Conservation (phyloP, 306 rosid species). For the Cicer yamashitae region DNA sequence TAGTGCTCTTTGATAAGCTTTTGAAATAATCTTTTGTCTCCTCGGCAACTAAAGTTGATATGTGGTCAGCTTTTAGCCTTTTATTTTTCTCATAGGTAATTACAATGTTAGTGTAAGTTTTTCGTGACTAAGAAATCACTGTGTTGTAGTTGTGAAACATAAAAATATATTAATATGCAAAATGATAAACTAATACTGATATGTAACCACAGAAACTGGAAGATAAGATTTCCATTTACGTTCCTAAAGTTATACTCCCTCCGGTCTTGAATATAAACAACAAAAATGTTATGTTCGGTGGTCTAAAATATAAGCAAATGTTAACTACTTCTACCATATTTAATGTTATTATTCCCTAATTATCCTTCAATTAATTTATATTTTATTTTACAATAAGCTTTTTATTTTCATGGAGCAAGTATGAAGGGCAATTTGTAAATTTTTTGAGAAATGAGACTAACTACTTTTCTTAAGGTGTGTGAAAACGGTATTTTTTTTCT, state of each 20-base stretch:
- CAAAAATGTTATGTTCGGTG: no score
- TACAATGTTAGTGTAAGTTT: background rate
- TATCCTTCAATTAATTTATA: no score
- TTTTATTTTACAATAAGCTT: no score
- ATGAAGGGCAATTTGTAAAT: no score
- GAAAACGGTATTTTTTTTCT: no score
- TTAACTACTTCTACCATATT: no score
- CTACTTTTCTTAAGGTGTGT: no score
- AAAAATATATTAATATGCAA: constrained; percentile 1
- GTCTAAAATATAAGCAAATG: no score
- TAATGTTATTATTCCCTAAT: no score
- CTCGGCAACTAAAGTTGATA: constrained; percentile 34
- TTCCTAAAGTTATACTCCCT: background rate
- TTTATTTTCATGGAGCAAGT: no score
- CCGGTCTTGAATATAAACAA: no score
- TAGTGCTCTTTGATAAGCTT: constrained; percentile 16
- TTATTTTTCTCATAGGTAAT: constrained; percentile 22
- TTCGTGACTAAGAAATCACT: constrained; percentile 3
- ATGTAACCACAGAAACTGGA: background rate
- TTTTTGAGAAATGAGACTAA: no score
- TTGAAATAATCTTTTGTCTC: constrained; percentile 26
- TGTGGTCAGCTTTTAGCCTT: constrained; percentile 10
- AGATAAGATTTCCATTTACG: constrained; percentile 29
- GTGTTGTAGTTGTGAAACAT: background rate
- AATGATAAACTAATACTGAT: constrained; percentile 17